These are phyloP conservation scores for Calophaca sinica DNA, from an alignment of 306 rosid genomes.

Conservation along the genomic window DNA sequence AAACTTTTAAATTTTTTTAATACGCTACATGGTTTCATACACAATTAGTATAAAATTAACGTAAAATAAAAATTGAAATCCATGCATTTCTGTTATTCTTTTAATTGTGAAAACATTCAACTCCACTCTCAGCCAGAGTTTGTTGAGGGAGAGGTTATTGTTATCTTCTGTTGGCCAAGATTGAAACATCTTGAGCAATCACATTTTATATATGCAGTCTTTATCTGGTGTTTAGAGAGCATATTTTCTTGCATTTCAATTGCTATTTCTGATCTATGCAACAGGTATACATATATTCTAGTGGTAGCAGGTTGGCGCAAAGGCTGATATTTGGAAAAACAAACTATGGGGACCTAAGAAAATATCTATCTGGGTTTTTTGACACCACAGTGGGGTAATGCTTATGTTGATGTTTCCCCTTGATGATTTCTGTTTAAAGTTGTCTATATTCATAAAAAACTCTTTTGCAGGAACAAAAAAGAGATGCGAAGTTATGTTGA, in stretches of 20 bases:
- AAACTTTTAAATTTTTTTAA: neutral
- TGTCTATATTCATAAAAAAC: constrained; percentile 23
- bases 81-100: neutral
- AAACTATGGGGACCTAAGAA: constrained; percentile 83
- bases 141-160: constrained; percentile 24
- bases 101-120: constrained; percentile 23
- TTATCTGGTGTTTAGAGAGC: constrained; percentile 35
- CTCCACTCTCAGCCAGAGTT: constrained; percentile 22
- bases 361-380: constrained; percentile 86
- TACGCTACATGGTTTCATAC: neutral
- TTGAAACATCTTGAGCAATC: constrained; percentile 19
- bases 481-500: constrained; percentile 79
- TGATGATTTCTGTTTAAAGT: constrained; percentile 21
- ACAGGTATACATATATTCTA: constrained; percentile 95
- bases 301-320: constrained; percentile 98
- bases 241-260: constrained; percentile 35
- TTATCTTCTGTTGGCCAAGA: constrained; percentile 30
- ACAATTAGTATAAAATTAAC: neutral
- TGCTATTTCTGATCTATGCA: constrained; percentile 41
- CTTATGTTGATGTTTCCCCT: constrained; percentile 15
- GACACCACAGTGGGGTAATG: constrained; percentile 92
- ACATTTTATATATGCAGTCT: constrained; percentile 27
- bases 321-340: constrained; percentile 90
- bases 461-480: constrained; percentile 76
- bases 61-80: neutral